Evolutionary conservation across 805 yeast species (phyloP).

Genomic region (Cephaloascus albidus): DNA sequence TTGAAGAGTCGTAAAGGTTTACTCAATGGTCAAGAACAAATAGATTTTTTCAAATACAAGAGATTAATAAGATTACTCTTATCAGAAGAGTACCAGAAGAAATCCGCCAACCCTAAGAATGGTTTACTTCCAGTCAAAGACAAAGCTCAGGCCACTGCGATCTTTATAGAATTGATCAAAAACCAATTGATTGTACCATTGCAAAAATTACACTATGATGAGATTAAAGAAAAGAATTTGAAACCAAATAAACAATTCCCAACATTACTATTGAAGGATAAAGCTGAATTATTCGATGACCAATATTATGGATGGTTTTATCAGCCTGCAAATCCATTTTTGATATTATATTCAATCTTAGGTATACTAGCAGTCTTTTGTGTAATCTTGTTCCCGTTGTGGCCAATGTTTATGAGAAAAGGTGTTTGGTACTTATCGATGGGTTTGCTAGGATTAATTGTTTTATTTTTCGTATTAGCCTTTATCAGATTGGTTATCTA

Average conservation of each 20-base stretch:
- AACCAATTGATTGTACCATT: constrained; percentile 71
- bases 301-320: constrained; percentile 81
- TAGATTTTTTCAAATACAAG: constrained; percentile 82
- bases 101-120: constrained; percentile 34
- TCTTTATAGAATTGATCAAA: constrained; percentile 61
- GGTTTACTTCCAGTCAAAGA: constrained; percentile 32
- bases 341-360: constrained; percentile 53
- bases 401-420: constrained; percentile 86
- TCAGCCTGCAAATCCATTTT: constrained; percentile 59
- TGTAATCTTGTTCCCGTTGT: constrained; percentile 77
- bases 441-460: constrained; percentile 64
- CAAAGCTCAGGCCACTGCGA: constrained; percentile 48
- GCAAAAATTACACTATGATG: constrained; percentile 58
- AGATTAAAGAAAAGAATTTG: constrained; percentile 53
- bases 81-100: constrained; percentile 58
- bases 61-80: constrained; percentile 72
- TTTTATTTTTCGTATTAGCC: constrained; percentile 68
- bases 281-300: constrained; percentile 49
- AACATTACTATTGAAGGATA: constrained; percentile 41
- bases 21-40: constrained; percentile 54
- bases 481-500: constrained; percentile 70
- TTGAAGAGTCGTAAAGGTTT: constrained; percentile 79
- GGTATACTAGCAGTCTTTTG: constrained; percentile 57
- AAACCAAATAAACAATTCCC: constrained; percentile 58
- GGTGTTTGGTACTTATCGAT: constrained; percentile 89